Conservation (phyloP, 2,329 filamentous ascomycete genomes). For the Arthrinium puccinioides region DNA sequence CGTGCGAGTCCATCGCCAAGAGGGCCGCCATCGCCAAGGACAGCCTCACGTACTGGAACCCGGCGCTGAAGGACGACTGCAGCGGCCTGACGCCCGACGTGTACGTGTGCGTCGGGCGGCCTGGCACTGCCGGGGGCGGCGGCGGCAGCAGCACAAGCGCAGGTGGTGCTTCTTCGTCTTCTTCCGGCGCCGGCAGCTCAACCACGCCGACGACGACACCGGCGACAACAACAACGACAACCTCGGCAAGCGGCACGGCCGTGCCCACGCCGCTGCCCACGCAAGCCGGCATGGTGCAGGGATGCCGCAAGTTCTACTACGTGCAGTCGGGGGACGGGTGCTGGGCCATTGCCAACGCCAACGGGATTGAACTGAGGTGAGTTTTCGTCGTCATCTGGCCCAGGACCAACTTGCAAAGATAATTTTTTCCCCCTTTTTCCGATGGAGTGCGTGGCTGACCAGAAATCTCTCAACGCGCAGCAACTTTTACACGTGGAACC, state of each 20-base stretch:
- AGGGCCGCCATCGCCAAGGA: conserved; percentile 3
- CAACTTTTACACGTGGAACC: conserved; percentile 1
- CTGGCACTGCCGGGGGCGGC: no score
- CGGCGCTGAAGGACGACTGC: conserved; percentile 1
- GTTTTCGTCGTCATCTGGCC: no score
- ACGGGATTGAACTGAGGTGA: neutral
- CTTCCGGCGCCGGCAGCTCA: neutral
- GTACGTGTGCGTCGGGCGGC: conserved; percentile 3
- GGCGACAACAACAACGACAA: neutral
- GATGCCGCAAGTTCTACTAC: conserved; percentile 5
- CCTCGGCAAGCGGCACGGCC: neutral
- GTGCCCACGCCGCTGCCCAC: conserved; percentile 1
- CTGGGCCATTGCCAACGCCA: conserved; percentile 4
- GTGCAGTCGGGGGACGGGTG: conserved; percentile 4
- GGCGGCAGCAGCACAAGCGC: no score
- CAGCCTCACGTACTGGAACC: conserved; percentile 11
- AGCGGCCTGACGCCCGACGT: conserved; percentile 4
- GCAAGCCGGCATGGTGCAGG: conserved; percentile 3
- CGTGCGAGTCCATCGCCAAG: conserved; percentile 9
- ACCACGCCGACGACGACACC: neutral
- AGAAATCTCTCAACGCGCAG: neutral
- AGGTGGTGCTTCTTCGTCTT: no score
- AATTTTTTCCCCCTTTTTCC: neutral
- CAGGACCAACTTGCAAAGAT: no score
- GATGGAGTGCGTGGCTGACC: neutral